A percentile compares a stretch with the other conserved stretches of the same genome.
Evolutionary conservation across 257 asterid genomes (phyloP).

Genomic region (Coffea canephora): DNA sequence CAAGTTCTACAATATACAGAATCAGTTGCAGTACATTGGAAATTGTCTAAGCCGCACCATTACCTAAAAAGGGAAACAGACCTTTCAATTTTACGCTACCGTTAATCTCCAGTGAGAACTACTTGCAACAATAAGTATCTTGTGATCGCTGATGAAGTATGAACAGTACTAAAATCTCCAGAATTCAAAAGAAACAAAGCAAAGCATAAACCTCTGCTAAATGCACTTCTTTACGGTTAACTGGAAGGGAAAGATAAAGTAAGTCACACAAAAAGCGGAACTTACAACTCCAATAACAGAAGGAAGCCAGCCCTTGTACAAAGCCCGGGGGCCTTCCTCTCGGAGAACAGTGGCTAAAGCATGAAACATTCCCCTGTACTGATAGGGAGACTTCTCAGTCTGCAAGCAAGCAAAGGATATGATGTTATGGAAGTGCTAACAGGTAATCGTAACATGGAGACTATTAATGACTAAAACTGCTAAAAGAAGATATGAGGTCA

Average conservation of each 20-base stretch:
- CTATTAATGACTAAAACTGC: not conserved
- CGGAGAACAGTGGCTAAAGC: constrained; percentile 96
- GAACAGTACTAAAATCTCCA: not conserved
- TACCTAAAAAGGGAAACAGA: not conserved
- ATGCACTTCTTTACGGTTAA: not conserved
- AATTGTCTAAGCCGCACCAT: not conserved
- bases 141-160: not conserved
- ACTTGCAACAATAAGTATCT: not conserved
- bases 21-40: not conserved
- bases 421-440: constrained; percentile 10
- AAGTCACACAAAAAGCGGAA: constrained; percentile 14
- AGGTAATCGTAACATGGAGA: not conserved
- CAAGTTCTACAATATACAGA: not conserved
- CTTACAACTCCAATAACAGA: constrained; percentile 99
- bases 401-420: constrained; percentile 36
- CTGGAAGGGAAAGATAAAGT: not conserved
- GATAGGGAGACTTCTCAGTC: constrained; percentile 87
- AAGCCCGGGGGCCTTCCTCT: constrained; percentile 93
- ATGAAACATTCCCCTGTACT: constrained; percentile 92
- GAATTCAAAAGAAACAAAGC: not conserved
- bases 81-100: not conserved
- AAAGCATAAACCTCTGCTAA: not conserved
- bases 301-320: constrained; percentile 99
- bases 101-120: not conserved
- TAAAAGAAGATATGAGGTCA: not conserved